These are phyloP conservation scores for Zizania palustris DNA, from an alignment of 202 grass and related monocot species.

Conservation along the genomic window DNA sequence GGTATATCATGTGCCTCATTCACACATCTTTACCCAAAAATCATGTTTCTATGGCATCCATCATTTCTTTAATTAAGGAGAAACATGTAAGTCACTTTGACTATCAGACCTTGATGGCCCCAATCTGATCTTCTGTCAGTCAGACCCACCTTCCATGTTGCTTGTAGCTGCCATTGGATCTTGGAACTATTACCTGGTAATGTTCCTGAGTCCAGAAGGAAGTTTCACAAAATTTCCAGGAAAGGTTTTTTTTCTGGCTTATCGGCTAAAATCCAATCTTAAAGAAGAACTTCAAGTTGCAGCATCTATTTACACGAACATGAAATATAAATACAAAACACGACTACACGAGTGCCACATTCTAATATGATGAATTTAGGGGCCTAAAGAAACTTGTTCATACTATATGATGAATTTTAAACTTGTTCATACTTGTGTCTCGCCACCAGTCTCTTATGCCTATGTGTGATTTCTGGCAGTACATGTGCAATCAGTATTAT, in stretches of 20 bases:
- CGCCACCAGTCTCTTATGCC: not conserved
- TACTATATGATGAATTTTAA: too few species aligned
- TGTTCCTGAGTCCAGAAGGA: not conserved
- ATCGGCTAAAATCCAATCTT: not conserved
- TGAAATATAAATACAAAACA: constrained; percentile 3
- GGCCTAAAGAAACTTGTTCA: constrained; percentile 14
- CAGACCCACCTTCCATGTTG: not conserved
- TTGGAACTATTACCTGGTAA: not conserved
- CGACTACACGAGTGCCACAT: not conserved
- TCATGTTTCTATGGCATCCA: not conserved
- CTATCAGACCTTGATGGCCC: not conserved
- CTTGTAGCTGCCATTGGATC: not conserved
- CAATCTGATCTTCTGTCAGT: constrained; percentile 2
- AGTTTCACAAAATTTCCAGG: constrained; percentile 3
- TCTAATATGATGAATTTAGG: constrained; percentile 27
- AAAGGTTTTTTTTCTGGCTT: not conserved
- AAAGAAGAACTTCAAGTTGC: not conserved
- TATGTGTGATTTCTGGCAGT: constrained; percentile 7
- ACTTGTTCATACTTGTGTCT: too few species aligned
- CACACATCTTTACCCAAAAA: not conserved
- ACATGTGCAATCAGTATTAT: constrained; percentile 18
- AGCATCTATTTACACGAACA: not conserved
- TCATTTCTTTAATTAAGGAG: constrained; percentile 13
- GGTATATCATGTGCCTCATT: not conserved
- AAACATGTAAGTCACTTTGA: not conserved